Percentiles rank a stretch among this genome's conserved stretches.
Evolutionary conservation across 345 rosid species (phyloP).

Genomic region (Crucihimalaya himalaica): DNA sequence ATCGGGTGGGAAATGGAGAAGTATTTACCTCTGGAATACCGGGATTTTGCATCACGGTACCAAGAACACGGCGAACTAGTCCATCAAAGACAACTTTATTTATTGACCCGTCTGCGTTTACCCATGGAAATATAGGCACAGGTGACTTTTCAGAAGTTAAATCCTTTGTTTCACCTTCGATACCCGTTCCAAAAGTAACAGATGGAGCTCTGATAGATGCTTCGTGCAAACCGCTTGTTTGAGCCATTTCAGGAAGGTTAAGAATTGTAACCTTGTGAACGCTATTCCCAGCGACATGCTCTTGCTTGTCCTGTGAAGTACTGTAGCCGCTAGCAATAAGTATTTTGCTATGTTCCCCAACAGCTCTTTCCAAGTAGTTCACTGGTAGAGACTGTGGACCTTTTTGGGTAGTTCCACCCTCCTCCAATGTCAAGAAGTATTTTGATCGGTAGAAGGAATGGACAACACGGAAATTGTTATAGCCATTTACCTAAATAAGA

Average conservation of each 20-base stretch:
- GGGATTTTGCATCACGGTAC: conserved; percentile 86
- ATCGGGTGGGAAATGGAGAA: conserved; percentile 23
- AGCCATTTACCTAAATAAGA: conserved; percentile 70
- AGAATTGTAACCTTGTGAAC: conserved; percentile 85
- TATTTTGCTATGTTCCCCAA: conserved; percentile 43
- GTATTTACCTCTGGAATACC: conserved; percentile 77
- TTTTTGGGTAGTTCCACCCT: conserved; percentile 37
- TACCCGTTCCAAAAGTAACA: conserved; percentile 18
- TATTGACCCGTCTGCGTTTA: conserved; percentile 84
- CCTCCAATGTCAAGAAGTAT: conserved; percentile 59
- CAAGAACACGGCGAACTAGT: conserved; percentile 79
- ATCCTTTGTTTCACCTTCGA: conserved; percentile 20
- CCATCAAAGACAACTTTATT: conserved; percentile 70
- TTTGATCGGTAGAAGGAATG: conserved; percentile 82
- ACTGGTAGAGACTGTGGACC: conserved; percentile 40
- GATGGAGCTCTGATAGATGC: conserved; percentile 36
- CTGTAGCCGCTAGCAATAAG: conserved; percentile 30
- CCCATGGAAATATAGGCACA: conserved; percentile 83
- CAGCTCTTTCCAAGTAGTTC: conserved; percentile 43
- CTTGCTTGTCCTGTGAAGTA: conserved; percentile 30
- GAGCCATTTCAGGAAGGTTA: conserved; percentile 75
- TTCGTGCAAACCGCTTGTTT: conserved; percentile 40
- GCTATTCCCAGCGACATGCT: conserved; percentile 37
- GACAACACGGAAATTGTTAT: conserved; percentile 64
- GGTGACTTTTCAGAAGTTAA: conserved; percentile 41